Evolutionary conservation across 345 rosid species (phyloP).

Genomic region (Mallotus nudiflorus): DNA sequence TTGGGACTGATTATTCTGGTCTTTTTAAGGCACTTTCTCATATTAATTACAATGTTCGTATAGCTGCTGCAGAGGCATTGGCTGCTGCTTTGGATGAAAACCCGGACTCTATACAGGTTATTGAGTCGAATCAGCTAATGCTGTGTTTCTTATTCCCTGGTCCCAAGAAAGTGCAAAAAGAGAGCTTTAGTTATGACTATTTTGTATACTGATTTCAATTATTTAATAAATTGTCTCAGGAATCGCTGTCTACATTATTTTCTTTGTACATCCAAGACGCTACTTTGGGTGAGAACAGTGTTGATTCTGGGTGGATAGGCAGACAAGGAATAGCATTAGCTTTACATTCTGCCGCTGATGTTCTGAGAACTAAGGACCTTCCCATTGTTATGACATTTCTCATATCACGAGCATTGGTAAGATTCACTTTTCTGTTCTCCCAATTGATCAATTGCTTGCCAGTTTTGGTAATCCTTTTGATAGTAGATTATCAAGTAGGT

Average conservation of each 20-base stretch:
- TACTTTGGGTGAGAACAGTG: constrained; percentile 49
- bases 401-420: constrained; percentile 93
- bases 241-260: constrained; percentile 83
- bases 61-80: constrained; percentile 95
- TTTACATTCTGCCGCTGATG: constrained; percentile 88
- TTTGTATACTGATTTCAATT: constrained; percentile 10
- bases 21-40: constrained; percentile 85
- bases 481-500: neutral
- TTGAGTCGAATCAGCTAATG: constrained; percentile 12
- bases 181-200: neutral
- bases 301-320: constrained; percentile 91
- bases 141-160: neutral
- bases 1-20: constrained; percentile 92
- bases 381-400: constrained; percentile 96
- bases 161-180: neutral
- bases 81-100: constrained; percentile 96
- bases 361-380: constrained; percentile 87
- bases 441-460: neutral
- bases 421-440: constrained; percentile 18
- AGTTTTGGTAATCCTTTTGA: neutral
- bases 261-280: constrained; percentile 80
- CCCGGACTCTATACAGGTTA: constrained; percentile 81
- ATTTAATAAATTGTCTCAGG: constrained; percentile 47
- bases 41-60: constrained; percentile 74
- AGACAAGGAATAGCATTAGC: constrained; percentile 95